A percentile compares a stretch with the other conserved stretches of the same genome.
Evolutionary conservation across 78 protist genomes (phyloP).

Genomic region (Chrysochromulina parva): DNA sequence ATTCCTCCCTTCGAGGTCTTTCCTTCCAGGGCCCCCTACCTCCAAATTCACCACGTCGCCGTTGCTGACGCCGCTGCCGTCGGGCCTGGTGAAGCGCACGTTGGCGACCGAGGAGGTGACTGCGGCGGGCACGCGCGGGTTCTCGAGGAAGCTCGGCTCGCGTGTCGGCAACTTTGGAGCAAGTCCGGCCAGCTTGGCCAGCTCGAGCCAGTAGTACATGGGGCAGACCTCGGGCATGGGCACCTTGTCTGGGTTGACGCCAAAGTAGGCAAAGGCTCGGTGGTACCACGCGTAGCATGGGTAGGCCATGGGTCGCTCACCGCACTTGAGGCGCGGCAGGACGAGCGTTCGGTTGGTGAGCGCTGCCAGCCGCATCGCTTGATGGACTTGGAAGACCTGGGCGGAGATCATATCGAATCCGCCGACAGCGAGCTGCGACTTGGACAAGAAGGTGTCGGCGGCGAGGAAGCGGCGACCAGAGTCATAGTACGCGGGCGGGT

Average conservation of each 20-base stretch:
- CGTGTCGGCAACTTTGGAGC: too few relatives aligned
- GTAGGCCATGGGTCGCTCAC: background rate
- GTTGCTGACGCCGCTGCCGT: too few relatives aligned
- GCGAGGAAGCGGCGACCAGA: background rate
- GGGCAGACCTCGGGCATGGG: background rate
- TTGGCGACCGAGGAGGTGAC: too few relatives aligned
- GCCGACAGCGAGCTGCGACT: background rate
- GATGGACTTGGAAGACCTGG: background rate
- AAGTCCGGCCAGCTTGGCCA: too few relatives aligned
- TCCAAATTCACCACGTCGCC: too few relatives aligned
- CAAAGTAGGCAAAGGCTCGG: background rate
- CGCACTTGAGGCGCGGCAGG: background rate
- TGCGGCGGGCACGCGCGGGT: too few relatives aligned
- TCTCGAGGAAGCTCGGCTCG: too few relatives aligned
- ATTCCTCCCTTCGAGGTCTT: too few relatives aligned
- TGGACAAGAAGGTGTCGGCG: background rate
- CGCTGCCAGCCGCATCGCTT: background rate
- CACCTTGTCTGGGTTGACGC: background rate
- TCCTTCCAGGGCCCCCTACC: too few relatives aligned
- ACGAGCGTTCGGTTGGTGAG: background rate
- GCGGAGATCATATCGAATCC: background rate
- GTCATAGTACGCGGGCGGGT: background rate
- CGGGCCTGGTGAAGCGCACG: too few relatives aligned
- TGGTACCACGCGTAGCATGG: constrained; percentile 28
- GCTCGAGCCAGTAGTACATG: background rate